Percentiles rank a stretch among this genome's conserved stretches.
Conservation (phyloP, 2,329 filamentous ascomycete species). For the Colletotrichum somersetense region DNA sequence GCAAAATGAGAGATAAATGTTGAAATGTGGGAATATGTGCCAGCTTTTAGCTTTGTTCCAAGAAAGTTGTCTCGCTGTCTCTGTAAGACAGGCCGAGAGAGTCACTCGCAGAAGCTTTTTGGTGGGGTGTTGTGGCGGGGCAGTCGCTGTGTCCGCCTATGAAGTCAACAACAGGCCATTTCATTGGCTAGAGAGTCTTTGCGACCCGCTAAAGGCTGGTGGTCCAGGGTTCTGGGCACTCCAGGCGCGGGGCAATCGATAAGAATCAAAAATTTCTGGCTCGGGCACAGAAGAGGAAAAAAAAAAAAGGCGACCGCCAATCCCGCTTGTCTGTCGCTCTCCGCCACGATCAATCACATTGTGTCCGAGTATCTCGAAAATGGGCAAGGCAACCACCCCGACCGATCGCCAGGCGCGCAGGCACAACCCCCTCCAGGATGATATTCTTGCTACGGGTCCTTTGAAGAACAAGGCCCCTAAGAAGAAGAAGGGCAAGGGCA, state of each 20-base stretch:
- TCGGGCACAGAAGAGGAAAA: conserved; percentile 20
- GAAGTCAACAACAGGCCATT: conserved; percentile 30
- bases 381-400: conserved; percentile 83
- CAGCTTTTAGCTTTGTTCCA: conserved; percentile 26
- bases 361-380: conserved; percentile 53
- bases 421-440: conserved; percentile 93
- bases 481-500: conserved; percentile 75
- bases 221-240: conserved; percentile 41
- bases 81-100: conserved; percentile 38
- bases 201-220: conserved; percentile 15
- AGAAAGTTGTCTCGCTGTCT: conserved; percentile 29
- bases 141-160: conserved; percentile 37
- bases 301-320: conserved; percentile 27
- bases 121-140: conserved; percentile 41
- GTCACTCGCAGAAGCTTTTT: conserved; percentile 43
- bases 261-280: conserved; percentile 47
- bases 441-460: conserved; percentile 78
- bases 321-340: conserved; percentile 28
- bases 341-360: conserved; percentile 23
- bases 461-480: conserved; percentile 82
- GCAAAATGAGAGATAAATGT: background rate
- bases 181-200: conserved; percentile 29
- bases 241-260: conserved; percentile 49
- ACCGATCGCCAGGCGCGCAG: conserved; percentile 72
- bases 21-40: background rate